phyloP scores from a whole-genome alignment of 164 flowering plant genomes.

The Kalanchoe fedtschenkoi region DNA sequence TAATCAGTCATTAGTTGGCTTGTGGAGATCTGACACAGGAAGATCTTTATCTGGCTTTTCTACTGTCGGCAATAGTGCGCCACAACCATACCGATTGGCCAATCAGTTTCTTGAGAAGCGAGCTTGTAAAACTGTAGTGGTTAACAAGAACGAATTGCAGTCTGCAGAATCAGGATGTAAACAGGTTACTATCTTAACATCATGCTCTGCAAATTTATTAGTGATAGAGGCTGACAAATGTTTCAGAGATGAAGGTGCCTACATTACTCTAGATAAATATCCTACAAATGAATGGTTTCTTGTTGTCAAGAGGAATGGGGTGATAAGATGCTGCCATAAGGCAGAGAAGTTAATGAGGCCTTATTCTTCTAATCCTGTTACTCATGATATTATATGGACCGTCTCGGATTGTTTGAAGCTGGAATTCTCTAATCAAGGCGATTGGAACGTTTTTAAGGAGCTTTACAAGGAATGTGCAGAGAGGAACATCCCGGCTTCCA shows the following conservation, averaged over 20 bases:
- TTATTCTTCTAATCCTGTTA: constrained; percentile 38
- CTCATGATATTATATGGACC: constrained; percentile 61
- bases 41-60: constrained; percentile 18
- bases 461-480: constrained; percentile 60
- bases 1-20: constrained; percentile 17
- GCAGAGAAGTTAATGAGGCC: constrained; percentile 59
- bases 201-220: constrained; percentile 55
- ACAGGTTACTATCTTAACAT: constrained; percentile 22
- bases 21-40: constrained; percentile 19
- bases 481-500: constrained; percentile 31
- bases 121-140: constrained; percentile 9
- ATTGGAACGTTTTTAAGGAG: constrained; percentile 73
- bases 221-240: constrained; percentile 58
- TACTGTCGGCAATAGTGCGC: constrained; percentile 15
- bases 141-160: constrained; percentile 18
- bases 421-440: constrained; percentile 55
- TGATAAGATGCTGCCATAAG: constrained; percentile 26
- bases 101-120: constrained; percentile 24
- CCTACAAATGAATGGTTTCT: constrained; percentile 47
- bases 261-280: constrained; percentile 33
- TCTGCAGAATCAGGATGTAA: constrained; percentile 12
- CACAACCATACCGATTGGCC: constrained; percentile 16
- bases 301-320: constrained; percentile 42
- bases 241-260: constrained; percentile 53
- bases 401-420: constrained; percentile 64